Evolutionary conservation across 257 asterid genomes (phyloP).

Genomic region (Ballota nigra): DNA sequence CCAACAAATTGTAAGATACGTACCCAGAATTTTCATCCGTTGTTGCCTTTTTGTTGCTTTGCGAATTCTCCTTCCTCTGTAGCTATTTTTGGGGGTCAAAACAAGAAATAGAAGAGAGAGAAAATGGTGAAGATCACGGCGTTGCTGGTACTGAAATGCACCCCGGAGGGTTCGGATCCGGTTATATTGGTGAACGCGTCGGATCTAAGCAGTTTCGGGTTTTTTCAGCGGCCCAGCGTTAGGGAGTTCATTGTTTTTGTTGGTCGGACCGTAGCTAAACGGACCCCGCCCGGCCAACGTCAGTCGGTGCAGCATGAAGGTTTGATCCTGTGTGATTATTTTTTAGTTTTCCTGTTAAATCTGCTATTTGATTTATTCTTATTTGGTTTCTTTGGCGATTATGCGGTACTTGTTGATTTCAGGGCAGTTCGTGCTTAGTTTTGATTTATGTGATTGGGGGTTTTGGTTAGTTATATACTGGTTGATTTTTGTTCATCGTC

Average conservation of each 20-base stretch:
- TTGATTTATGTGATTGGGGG: constrained; percentile 7
- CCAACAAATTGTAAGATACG: not conserved
- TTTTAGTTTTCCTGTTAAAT: not conserved
- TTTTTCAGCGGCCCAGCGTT: constrained; percentile 81
- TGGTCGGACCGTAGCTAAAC: constrained; percentile 82
- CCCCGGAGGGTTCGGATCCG: constrained; percentile 75
- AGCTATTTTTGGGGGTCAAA: not conserved
- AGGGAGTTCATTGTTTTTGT: constrained; percentile 83
- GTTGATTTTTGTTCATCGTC: not conserved
- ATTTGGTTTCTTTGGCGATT: constrained; percentile 1
- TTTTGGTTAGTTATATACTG: not conserved
- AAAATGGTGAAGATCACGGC: constrained; percentile 80
- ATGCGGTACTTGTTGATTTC: not conserved
- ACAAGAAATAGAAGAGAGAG: not conserved
- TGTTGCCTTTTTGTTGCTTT: not conserved
- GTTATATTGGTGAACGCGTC: constrained; percentile 69
- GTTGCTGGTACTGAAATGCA: constrained; percentile 79
- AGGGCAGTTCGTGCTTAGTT: not conserved
- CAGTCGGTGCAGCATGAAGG: constrained; percentile 98
- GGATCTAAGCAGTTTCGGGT: constrained; percentile 85
- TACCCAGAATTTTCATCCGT: not conserved
- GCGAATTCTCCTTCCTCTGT: not conserved
- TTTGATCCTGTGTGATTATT: not conserved
- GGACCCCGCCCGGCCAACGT: constrained; percentile 79
- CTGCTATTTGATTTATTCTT: not conserved